Evolutionary conservation across 2,329 filamentous ascomycete species (phyloP).

Genomic region (Penicillium rolfsii): DNA sequence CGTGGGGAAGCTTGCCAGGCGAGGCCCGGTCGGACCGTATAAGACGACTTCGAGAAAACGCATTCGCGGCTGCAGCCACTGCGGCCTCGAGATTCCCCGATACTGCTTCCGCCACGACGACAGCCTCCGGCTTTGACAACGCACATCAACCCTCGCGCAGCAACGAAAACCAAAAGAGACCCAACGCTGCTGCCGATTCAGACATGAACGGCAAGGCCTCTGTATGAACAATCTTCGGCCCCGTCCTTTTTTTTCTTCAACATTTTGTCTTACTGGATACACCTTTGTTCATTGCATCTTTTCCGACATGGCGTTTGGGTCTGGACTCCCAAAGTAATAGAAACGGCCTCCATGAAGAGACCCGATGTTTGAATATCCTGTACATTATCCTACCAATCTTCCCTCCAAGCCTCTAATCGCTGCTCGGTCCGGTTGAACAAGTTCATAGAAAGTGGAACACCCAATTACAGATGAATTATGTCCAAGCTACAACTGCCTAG

Average conservation of each 20-base stretch:
- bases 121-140: conserved; percentile 10
- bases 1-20: conserved; percentile 45
- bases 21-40: conserved; percentile 44
- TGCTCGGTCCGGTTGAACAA: neutral
- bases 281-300: conserved; percentile 8
- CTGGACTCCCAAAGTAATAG: conserved; percentile 7
- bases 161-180: conserved; percentile 9
- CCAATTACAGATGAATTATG: neutral
- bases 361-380: conserved; percentile 3
- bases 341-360: conserved; percentile 4
- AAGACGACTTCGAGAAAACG: conserved; percentile 40
- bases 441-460: neutral
- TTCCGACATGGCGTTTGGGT: conserved; percentile 14
- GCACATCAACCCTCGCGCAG: conserved; percentile 10
- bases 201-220: conserved; percentile 4
- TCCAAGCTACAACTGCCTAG: neutral
- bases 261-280: neutral
- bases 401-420: conserved; percentile 15
- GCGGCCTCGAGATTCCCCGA: conserved; percentile 20
- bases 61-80: conserved; percentile 30
- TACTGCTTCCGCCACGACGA: conserved; percentile 17
- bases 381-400: conserved; percentile 17
- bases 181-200: neutral
- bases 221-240: neutral
- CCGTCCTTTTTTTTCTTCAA: neutral